Evolutionary conservation across 208 protist species (phyloP).

Genomic region (Endotrypanum monterogeii): DNA sequence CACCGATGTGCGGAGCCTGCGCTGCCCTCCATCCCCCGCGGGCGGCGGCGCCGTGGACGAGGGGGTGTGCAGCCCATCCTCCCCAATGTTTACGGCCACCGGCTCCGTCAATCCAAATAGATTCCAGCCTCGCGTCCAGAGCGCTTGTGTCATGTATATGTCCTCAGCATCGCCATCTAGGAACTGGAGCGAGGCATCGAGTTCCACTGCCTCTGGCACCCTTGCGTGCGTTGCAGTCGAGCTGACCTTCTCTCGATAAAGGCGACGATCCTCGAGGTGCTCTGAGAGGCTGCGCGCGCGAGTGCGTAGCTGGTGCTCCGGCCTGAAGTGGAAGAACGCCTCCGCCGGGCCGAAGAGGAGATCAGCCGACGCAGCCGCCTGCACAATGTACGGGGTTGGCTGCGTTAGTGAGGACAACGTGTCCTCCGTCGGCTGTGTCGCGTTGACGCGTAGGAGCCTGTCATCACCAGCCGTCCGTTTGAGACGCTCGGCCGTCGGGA

Average conservation of each 20-base stretch:
- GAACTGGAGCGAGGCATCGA: slow-evolving; percentile 47
- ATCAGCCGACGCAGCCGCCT: slow-evolving; percentile 37
- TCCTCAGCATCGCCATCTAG: slow-evolving; percentile 35
- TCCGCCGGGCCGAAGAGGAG: slow-evolving; percentile 57
- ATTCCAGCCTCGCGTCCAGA: slow-evolving; percentile 65
- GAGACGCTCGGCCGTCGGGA: not conserved
- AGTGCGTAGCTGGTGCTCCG: slow-evolving; percentile 23
- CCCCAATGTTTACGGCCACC: slow-evolving; percentile 15
- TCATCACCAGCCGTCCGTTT: not conserved
- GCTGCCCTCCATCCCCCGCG: not conserved
- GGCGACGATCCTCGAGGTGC: slow-evolving; percentile 12
- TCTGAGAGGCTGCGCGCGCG: slow-evolving; percentile 1
- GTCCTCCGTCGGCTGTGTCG: not conserved
- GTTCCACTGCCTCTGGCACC: slow-evolving; percentile 18
- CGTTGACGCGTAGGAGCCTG: not conserved
- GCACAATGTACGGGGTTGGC: slow-evolving; percentile 27
- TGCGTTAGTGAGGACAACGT: not conserved
- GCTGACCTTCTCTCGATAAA: too few species aligned
- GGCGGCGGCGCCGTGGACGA: not conserved
- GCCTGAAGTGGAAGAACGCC: slow-evolving; percentile 41
- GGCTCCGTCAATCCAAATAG: slow-evolving; percentile 49
- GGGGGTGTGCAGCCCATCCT: not conserved
- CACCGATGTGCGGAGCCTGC: not conserved
- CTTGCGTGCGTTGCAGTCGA: not conserved
- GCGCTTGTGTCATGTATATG: slow-evolving; percentile 34